Conservation (phyloP, 306 rosid genomes). For the Ziziphus jujuba region DNA sequence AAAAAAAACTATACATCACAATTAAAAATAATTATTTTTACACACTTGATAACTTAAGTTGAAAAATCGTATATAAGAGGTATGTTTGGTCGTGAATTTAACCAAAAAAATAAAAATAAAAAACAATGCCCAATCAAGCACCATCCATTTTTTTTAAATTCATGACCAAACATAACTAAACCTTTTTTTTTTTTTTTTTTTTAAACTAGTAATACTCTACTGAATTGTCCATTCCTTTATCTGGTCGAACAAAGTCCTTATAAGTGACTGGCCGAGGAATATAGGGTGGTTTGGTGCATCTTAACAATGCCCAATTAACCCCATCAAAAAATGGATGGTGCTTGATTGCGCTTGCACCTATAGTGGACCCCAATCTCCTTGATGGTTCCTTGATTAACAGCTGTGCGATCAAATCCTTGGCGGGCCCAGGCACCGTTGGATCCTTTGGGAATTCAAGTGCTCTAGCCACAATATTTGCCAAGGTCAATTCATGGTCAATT, state of each 20-base stretch:
- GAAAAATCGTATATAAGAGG: too few relatives aligned
- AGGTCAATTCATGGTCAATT: constrained; percentile 61
- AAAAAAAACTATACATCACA: too few relatives aligned
- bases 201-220: constrained; percentile 39
- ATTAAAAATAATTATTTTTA: too few relatives aligned
- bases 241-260: constrained; percentile 14
- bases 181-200: not conserved
- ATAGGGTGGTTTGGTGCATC: constrained; percentile 68
- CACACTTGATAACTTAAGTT: too few relatives aligned
- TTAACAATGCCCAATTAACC: constrained; percentile 69
- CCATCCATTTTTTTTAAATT: too few relatives aligned
- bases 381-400: constrained; percentile 63
- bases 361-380: constrained; percentile 58
- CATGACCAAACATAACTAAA: too few relatives aligned
- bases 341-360: constrained; percentile 60
- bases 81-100: too few relatives aligned
- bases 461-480: constrained; percentile 71
- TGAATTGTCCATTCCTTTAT: constrained; percentile 9
- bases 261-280: constrained; percentile 38
- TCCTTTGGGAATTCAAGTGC: constrained; percentile 75
- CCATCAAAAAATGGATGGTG: constrained; percentile 64
- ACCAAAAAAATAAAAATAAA: too few relatives aligned
- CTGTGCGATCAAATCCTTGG: constrained; percentile 62
- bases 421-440: constrained; percentile 41
- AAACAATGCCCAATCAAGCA: too few relatives aligned